Conservation (phyloP, 768 basidiomycete species). For the Suillus decipiens region DNA sequence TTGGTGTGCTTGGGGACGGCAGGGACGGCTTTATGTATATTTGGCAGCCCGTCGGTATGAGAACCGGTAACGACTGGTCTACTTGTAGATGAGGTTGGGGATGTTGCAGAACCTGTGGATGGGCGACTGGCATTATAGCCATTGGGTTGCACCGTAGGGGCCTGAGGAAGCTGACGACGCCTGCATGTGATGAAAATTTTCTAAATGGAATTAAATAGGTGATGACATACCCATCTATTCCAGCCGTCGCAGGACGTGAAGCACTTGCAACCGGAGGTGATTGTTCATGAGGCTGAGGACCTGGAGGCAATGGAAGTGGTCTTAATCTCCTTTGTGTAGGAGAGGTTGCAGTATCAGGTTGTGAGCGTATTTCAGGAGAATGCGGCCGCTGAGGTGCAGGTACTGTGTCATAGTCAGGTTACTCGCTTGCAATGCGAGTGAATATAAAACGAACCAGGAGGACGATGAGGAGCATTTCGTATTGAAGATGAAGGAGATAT, state of each 20-base stretch:
- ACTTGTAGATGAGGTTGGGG: constrained; percentile 16
- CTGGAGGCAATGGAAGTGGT: constrained; percentile 31
- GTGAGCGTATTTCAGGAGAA: constrained; percentile 22
- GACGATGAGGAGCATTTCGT: constrained; percentile 24
- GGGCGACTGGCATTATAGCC: constrained; percentile 18
- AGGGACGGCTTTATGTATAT: constrained; percentile 34
- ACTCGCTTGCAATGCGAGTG: neutral
- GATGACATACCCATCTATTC: constrained; percentile 26
- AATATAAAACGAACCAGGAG: constrained; percentile 22
- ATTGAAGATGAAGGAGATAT: constrained; percentile 14
- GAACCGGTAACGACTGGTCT: constrained; percentile 15
- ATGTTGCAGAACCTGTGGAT: constrained; percentile 25
- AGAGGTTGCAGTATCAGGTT: constrained; percentile 26
- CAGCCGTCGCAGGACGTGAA: constrained; percentile 29
- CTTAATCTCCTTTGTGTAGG: constrained; percentile 31
- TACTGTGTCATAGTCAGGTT: neutral
- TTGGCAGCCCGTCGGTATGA: constrained; percentile 23
- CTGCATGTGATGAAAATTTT: constrained; percentile 15
- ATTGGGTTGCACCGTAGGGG: constrained; percentile 23
- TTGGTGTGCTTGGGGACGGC: constrained; percentile 24
- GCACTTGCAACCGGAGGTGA: constrained; percentile 12
- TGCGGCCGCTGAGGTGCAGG: constrained; percentile 19
- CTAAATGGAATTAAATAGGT: neutral
- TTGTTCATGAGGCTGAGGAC: constrained; percentile 18
- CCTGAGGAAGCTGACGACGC: constrained; percentile 32